Evolutionary conservation across 176 grass and related monocot species (phyloP), one percentile per base, ranked within the genome.

Genomic region (Ampelocalamus luodianensis): DNA sequence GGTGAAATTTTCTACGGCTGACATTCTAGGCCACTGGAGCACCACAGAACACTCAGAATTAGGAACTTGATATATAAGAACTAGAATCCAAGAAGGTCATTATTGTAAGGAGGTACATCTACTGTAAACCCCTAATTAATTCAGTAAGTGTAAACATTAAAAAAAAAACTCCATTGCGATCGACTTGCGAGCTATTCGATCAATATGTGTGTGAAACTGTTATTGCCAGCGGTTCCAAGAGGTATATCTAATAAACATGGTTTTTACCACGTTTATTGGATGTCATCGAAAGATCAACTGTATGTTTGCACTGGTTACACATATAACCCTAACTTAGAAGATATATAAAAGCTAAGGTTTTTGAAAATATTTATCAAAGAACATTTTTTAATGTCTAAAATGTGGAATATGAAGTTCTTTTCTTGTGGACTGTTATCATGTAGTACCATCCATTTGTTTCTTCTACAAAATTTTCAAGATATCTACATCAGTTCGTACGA

Each of bases 401-500:
- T n/a, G 43, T 50, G 40, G 10, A 68, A 45, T 46, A 68, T 18
- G 49, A 44, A n/a, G 2, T 59, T 63, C 2, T 64, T 70, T 42
- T 62, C 61, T 24, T 29, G 14, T 74, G 24, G 48, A 68, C 61
- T 64, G 61, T 64, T 61, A 11, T 16, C 50, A 38, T 62, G 32
- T 65, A 68, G 27, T 55, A 76, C 76, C 50, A 50, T 72, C 40
- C 61, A 50, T 68, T 72, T 58, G 32, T 60, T 58, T 81, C 2
- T 49, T 61, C 14, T 45, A 82, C n/a, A 53, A 20, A 37, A 26
- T 85, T 76, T 76, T 44, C 78, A 85, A 69, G 64, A 81, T 43
- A 85, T 85, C 62, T 39, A 50, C 62, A 85, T 89, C 63, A 81
- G 62, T 76, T 76, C 7, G 82, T 80, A 71, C 20, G 75, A 80